Evolutionary conservation across 768 basidiomycete genomes (phyloP).

Genomic region (Termitomyces sp.): DNA sequence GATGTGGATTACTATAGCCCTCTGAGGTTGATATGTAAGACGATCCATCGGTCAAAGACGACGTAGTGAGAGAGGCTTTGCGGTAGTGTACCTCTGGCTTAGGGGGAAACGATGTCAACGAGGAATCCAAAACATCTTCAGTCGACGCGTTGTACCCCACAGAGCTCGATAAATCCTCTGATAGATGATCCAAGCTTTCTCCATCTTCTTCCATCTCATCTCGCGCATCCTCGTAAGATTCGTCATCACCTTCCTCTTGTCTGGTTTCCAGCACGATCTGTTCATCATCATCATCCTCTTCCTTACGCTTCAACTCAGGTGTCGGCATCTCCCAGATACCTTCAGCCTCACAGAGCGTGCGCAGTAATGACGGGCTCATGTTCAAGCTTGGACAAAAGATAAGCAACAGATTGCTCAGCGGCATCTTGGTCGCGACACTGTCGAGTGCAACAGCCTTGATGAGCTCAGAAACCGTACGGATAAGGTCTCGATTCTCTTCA

Average conservation of each 20-base stretch:
- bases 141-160: slow-evolving; percentile 32
- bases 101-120: slow-evolving; percentile 2
- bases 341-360: slow-evolving; percentile 67
- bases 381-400: slow-evolving; percentile 85
- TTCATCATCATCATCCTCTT: slow-evolving; percentile 22
- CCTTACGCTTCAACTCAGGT: slow-evolving; percentile 23
- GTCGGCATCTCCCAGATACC: slow-evolving; percentile 50
- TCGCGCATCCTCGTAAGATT: slow-evolving; percentile 21
- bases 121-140: slow-evolving; percentile 21
- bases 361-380: slow-evolving; percentile 70
- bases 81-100: slow-evolving; percentile 3
- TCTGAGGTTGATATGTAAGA: slow-evolving; percentile 28
- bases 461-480: slow-evolving; percentile 76
- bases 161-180: slow-evolving; percentile 25
- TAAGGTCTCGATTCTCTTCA: slow-evolving; percentile 76
- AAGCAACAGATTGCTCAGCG: slow-evolving; percentile 79
- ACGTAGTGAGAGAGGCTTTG: slow-evolving; percentile 11
- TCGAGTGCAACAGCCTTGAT: slow-evolving; percentile 70
- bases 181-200: slow-evolving; percentile 22
- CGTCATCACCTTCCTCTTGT: slow-evolving; percentile 18
- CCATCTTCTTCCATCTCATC: slow-evolving; percentile 22
- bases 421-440: slow-evolving; percentile 83
- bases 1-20: slow-evolving; percentile 16
- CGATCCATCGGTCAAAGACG: slow-evolving; percentile 18
- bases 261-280: slow-evolving; percentile 22